A percentile compares a stretch with the other conserved stretches of the same genome.
phyloP scores from a whole-genome alignment of 176 grass and related monocot species.

The Pharus latifolius region DNA sequence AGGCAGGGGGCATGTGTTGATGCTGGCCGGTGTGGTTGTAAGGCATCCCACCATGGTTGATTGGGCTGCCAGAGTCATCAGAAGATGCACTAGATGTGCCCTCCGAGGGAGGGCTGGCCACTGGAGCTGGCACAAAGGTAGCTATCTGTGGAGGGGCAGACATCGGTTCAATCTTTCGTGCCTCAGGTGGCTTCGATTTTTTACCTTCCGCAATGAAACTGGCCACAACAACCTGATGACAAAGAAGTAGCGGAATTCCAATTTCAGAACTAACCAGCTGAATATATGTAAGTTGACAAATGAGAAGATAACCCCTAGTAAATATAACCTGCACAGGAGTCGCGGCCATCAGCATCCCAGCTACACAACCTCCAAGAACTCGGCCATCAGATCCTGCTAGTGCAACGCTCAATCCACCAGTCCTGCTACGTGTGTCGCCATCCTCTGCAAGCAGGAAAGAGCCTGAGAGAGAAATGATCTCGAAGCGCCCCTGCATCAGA shows the following conservation, averaged over 20 bases:
- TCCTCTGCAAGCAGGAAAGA: constrained; percentile 92
- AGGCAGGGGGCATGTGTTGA: constrained; percentile 60
- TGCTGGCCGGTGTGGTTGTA: constrained; percentile 50
- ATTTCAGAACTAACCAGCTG: not conserved
- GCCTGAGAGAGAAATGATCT: constrained; percentile 96
- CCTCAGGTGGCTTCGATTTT: constrained; percentile 63
- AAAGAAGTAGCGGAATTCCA: not conserved
- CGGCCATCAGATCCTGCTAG: constrained; percentile 92
- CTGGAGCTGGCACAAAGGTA: constrained; percentile 38
- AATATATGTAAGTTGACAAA: not conserved
- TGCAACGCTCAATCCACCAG: constrained; percentile 82
- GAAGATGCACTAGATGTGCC: constrained; percentile 68
- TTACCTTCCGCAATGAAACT: constrained; percentile 93
- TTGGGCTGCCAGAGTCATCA: constrained; percentile 66
- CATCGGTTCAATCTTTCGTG: constrained; percentile 58
- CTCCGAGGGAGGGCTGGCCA: constrained; percentile 52
- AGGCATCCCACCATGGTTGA: constrained; percentile 40
- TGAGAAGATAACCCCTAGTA: not conserved
- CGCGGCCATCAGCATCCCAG: constrained; percentile 87
- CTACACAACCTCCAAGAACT: constrained; percentile 89
- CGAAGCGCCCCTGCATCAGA: constrained; percentile 80
- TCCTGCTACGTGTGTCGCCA: constrained; percentile 84
- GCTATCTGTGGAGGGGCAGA: constrained; percentile 54
- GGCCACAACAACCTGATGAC: constrained; percentile 74
- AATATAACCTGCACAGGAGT: constrained; percentile 72